phyloP scores from a whole-genome alignment of 2,329 filamentous ascomycete species.

The Diaporthe sp. region DNA sequence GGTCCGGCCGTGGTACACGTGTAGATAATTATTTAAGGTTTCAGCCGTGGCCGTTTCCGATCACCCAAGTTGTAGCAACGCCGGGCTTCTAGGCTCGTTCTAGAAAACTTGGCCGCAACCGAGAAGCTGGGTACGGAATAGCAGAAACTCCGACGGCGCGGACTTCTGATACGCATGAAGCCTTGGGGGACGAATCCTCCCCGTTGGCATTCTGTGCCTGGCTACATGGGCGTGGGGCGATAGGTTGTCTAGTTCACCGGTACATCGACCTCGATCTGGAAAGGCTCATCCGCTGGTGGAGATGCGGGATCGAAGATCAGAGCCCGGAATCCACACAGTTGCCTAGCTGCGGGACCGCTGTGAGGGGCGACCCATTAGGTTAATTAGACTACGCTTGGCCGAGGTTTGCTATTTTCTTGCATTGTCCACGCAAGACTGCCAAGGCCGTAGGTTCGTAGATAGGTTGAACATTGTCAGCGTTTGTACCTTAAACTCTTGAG shows the following conservation, averaged over 20 bases:
- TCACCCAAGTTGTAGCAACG: neutral
- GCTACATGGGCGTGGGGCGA: neutral
- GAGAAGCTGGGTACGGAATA: neutral
- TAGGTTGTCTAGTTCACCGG: neutral
- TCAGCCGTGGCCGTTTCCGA: slow-evolving; percentile 1
- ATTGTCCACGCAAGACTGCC: neutral
- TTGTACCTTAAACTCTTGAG: neutral
- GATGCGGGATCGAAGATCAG: slow-evolving; percentile 13
- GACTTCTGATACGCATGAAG: slow-evolving; percentile 6
- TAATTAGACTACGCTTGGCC: slow-evolving; percentile 11
- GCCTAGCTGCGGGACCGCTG: neutral
- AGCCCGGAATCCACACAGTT: neutral
- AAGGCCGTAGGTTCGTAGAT: neutral
- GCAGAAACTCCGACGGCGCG: neutral
- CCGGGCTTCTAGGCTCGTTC: slow-evolving; percentile 27
- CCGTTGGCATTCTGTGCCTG: neutral
- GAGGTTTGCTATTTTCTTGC: neutral
- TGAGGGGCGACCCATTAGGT: slow-evolving; percentile 12
- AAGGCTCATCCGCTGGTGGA: neutral
- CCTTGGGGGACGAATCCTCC: neutral
- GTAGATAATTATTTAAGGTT: neutral
- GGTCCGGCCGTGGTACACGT: neutral
- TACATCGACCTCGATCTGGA: neutral
- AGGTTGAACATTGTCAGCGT: too few species aligned
- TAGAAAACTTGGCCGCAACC: slow-evolving; percentile 5